Conservation (phyloP, 495 filamentous ascomycete species). For the Bacidia gigantensis region DNA sequence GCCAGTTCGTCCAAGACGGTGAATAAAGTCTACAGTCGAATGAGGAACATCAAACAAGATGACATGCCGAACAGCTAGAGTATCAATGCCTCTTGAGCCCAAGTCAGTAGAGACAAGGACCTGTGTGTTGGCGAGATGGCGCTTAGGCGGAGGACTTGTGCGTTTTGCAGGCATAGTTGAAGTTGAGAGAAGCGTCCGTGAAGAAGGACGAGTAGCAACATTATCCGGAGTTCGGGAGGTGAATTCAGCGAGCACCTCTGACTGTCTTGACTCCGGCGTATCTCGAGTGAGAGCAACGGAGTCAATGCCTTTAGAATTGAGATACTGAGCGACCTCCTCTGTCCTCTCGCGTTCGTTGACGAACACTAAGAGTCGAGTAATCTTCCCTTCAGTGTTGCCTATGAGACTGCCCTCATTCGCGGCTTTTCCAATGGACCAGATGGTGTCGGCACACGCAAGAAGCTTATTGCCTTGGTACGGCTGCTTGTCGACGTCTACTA, state of each 20-base stretch:
- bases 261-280: slow-evolving; percentile 53
- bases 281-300: slow-evolving; percentile 73
- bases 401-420: slow-evolving; percentile 22
- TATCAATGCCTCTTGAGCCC: slow-evolving; percentile 86
- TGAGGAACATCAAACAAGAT: slow-evolving; percentile 92
- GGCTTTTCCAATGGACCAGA: slow-evolving; percentile 84
- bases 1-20: slow-evolving; percentile 79
- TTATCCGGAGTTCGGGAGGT: slow-evolving; percentile 29
- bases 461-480: slow-evolving; percentile 83
- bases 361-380: slow-evolving; percentile 86
- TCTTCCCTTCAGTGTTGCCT: slow-evolving; percentile 33
- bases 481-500: slow-evolving; percentile 77
- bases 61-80: slow-evolving; percentile 78
- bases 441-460: slow-evolving; percentile 84
- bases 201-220: slow-evolving; percentile 2
- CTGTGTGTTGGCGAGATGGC: slow-evolving; percentile 53
- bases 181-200: slow-evolving; percentile 22
- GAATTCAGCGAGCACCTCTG: slow-evolving; percentile 63
- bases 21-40: slow-evolving; percentile 92
- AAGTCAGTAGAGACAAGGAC: slow-evolving; percentile 92
- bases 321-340: slow-evolving; percentile 62
- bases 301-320: slow-evolving; percentile 73
- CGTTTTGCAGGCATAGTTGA: background rate
- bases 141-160: slow-evolving; percentile 11
- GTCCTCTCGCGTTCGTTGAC: slow-evolving; percentile 94